phyloP scores from a whole-genome alignment of 768 basidiomycete genomes.

The Boletus speciosus region DNA sequence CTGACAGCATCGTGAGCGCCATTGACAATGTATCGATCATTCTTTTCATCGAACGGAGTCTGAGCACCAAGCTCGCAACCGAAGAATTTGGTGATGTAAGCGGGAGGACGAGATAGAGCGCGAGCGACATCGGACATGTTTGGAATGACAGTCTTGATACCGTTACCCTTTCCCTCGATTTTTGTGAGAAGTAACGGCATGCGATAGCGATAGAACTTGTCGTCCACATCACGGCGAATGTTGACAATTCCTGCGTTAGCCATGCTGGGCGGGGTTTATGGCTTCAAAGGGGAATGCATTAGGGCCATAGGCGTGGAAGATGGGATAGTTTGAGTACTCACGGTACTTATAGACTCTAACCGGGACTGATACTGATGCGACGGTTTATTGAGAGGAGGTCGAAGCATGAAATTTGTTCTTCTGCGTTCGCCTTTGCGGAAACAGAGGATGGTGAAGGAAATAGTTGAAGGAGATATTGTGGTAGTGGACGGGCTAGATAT shows the following conservation, averaged over 20 bases:
- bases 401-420: constrained; percentile 75
- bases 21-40: constrained; percentile 98
- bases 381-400: constrained; percentile 74
- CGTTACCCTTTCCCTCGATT: constrained; percentile 99
- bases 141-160: constrained; percentile 98
- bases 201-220: constrained; percentile 95
- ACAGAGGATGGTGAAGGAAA: constrained; percentile 30
- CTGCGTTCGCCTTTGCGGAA: constrained; percentile 29
- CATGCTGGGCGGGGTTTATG: constrained; percentile 75
- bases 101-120: constrained; percentile 89
- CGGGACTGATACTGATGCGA: constrained; percentile 59
- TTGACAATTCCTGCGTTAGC: constrained; percentile 79
- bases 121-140: constrained; percentile 99
- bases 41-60: constrained; percentile 93
- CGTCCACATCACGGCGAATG: constrained; percentile 94
- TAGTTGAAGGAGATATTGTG: constrained; percentile 30
- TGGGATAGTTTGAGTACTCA: constrained; percentile 26
- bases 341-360: constrained; percentile 52
- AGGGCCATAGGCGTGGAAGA: not conserved
- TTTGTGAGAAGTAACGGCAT: constrained; percentile 96
- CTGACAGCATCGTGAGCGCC: constrained; percentile 91
- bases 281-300: constrained; percentile 36
- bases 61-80: constrained; percentile 98
- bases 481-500: constrained; percentile 5
- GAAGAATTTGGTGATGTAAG: constrained; percentile 99